Base-by-base conservation (phyloP, 2,329 filamentous ascomycete species). In the Nigrospora oryzae region DNA sequence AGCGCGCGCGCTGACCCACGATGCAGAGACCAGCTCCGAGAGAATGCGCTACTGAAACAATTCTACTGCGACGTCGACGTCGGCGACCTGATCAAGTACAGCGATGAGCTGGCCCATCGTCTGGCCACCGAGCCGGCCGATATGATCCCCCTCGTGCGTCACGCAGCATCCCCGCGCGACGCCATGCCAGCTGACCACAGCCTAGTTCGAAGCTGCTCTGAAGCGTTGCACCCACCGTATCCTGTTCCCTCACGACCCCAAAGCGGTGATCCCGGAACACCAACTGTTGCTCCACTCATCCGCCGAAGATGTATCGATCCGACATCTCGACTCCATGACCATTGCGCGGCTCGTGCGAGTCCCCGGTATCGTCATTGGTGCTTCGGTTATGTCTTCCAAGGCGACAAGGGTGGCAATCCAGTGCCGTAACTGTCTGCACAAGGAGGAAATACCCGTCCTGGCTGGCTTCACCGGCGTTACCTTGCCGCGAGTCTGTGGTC, bases 41-140 rank as follows among this genome's bases (percentile, higher is more conserved):
- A 97, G 62, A 98, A 98, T 69, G 89, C 93, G 8, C 77, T 97
- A 1, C 75, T 95, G 36, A 93, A 95, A 63, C 89, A 90, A 57
- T 97, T 89, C 69, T 96, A 84, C 65, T 96, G 93, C 71, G 91
- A 98, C 63, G 80, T 98, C 61, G 90, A 98, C 63, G 88, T 98
- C 56, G 88, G 86, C 50, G 91, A 98, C 63, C 71, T 98, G 47
- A 97, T 97, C 63, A 93, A 86, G 49, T 97, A 90, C 69, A 93
- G 95, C 60, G 91, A 97, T 66, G 89, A 96, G 63, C 75, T 98
- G 48, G 93, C 91, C 28, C 88, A 97, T 64, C 83, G 84, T 60
- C 74, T 98, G 50, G 86, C 85, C 16, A 93, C 86, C 40, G 89
- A 96, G 61, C 94, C 93, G 4, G 85, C 84, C 38, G 90, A 97